Base-by-base conservation (phyloP, 2,329 filamentous ascomycete species). In the Penicillium sclerotigenum region DNA sequence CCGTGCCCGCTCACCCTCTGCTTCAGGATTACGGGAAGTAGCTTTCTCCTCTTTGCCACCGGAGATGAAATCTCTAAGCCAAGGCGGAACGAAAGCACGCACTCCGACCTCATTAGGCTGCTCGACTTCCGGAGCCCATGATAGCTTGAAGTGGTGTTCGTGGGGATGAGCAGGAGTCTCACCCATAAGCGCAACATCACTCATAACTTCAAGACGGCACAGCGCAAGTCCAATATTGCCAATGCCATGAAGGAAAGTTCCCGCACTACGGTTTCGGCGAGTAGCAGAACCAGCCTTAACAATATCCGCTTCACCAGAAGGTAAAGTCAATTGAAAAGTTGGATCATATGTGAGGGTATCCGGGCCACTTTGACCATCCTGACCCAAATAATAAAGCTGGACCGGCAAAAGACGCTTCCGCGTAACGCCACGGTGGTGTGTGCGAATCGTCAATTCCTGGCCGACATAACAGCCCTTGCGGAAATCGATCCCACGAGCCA, bases 381-480 rank as follows among this genome's bases (percentile, higher is more conserved):
- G 73, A 34, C 77, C 75, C 6, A 71, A 72, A 7, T 76, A 77
- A 71, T 93, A 94, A 16, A 97, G 68, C 61, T 88, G 76, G 33
- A 93, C 86, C 0, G 94, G 94, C 50, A 99, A 73, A 47, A 97
- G 85, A 47, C 94, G 83, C 80, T 97, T 96, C 59, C 94, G 83
- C 38, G 99, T 90, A 16, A 99, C 90, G 22, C 94, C 94, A 13
- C 89, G 92, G 75, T 99, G 94, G 71, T 92, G 88, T 1, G 94
- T 99, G 40, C 94, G 87, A 62, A 97, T 96, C 1, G 94, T 97
- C 61, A 99, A 82, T 74, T 99, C 94, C 75, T 99, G 94, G 0
- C 94, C 94, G 8, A 97, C 85, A 73, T 99, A 99, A 76, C 94
- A 99, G 8, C 94, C 94, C 77, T 99, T 99, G 69, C 86, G 86